Evolutionary conservation across 2,329 filamentous ascomycete genomes (phyloP), one percentile per base, ranked within the genome.

Genomic region (Fusarium mundagurra): DNA sequence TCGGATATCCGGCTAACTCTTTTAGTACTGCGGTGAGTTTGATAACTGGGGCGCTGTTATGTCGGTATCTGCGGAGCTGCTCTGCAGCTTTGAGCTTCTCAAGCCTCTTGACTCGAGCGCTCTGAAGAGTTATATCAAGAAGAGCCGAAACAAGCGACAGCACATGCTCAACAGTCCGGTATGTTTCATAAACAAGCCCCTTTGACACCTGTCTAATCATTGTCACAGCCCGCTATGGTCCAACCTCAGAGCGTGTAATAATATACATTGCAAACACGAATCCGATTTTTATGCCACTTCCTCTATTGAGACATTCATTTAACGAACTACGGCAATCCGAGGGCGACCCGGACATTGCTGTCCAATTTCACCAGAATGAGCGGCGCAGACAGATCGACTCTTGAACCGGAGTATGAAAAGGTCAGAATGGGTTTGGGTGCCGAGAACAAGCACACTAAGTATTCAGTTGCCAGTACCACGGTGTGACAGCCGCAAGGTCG

Each of bases 1-100:
- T 67, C 34, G 48, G 33, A 33, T 50, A 57, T 51, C 47, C 65
- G 70, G 64, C 81, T 84, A 77, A 82, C 77, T n/a, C 33, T 39
- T 41, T 43, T 74, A 97, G 94, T 98, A 99, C 81, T 99, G 96
- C 79, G 96, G 96, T 76, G 96, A 99, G 83, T 99, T 99, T 76
- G 96, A 99, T 82, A 99, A 99, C 74, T 98, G 96, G 94, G 96
- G 96, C 27, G 96, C 96, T 20, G 95, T 98, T 76, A 99, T 99
- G 96, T 98, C 96, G 6, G 96, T 99, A 29, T 98, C 95, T 4
- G 91, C 90, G 20, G 96, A 98, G 83, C 85, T 99, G 60, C 90
- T 99, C 4, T 99, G 96, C 85, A 98, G 95, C 81, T 99, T 99
- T 80, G 96, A 99, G 84, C 88, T 99, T 22, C 88, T 99, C 69